phyloP scores from a whole-genome alignment of 495 filamentous ascomycete species.

The Aspergillus haitiensis region DNA sequence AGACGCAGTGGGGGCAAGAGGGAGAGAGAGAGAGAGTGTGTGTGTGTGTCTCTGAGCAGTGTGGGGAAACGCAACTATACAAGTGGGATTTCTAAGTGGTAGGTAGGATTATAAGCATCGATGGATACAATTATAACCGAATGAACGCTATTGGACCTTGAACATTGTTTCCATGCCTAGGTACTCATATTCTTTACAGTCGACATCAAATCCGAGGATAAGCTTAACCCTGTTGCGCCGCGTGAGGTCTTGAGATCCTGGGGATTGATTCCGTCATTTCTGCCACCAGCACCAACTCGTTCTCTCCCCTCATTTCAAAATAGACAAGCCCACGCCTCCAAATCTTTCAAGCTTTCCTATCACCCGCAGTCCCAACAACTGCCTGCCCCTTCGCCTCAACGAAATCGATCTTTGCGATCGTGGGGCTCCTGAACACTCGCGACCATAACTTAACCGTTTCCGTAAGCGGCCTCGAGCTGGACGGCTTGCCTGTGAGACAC shows the following conservation, averaged over 20 bases:
- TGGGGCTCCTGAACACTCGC: conserved; percentile 11
- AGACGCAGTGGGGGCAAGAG: no score
- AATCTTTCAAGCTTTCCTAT: not conserved
- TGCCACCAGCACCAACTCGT: not conserved
- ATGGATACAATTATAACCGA: no score
- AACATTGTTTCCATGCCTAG: no score
- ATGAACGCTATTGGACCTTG: no score
- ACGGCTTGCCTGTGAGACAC: conserved; percentile 7
- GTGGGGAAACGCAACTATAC: no score
- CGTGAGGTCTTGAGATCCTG: not conserved
- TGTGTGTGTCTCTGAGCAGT: no score
- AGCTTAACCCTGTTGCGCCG: not conserved
- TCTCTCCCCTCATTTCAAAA: not conserved
- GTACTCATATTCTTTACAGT: no score
- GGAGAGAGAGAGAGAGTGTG: no score
- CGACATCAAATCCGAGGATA: no score
- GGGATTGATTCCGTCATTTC: conserved; percentile 6
- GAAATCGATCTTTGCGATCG: conserved; percentile 15
- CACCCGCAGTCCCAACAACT: not conserved
- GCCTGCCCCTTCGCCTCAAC: not conserved
- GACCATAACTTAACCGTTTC: not conserved
- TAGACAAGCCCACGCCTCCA: no score
- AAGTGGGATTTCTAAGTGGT: no score
- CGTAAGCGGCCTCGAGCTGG: not conserved
- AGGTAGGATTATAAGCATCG: no score